Percentiles rank a stretch among this genome's conserved stretches.
Evolutionary conservation across 495 filamentous ascomycete genomes (phyloP).

Genomic region (Aspergillus wentii): DNA sequence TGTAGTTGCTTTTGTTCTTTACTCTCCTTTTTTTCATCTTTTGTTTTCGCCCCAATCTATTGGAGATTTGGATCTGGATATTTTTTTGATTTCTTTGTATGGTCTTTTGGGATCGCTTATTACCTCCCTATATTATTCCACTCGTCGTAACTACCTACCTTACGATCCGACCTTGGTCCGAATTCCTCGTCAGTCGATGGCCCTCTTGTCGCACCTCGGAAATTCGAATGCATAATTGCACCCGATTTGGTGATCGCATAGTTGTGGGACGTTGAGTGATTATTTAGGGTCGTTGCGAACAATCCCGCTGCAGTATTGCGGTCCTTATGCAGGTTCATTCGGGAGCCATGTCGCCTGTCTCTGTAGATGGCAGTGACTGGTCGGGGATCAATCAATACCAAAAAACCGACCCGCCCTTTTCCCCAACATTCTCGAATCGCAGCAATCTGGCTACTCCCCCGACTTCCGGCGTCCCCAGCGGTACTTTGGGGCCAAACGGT

Average conservation of each 20-base stretch:
- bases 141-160: too few relatives aligned
- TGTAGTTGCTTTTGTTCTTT: slow-evolving; percentile 3
- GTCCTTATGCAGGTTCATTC: slow-evolving; percentile 54
- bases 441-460: slow-evolving; percentile 67
- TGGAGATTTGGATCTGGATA: slow-evolving; percentile 5
- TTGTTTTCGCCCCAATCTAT: slow-evolving; percentile 2
- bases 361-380: slow-evolving; percentile 83
- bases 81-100: slow-evolving; percentile 5
- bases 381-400: slow-evolving; percentile 73
- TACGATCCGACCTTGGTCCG: too few relatives aligned
- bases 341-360: slow-evolving; percentile 78
- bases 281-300: too few relatives aligned
- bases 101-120: slow-evolving; percentile 4
- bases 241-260: too few relatives aligned
- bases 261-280: too few relatives aligned
- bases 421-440: slow-evolving; percentile 48
- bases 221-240: slow-evolving; percentile 15
- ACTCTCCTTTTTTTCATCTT: slow-evolving; percentile 1
- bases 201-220: slow-evolving; percentile 4
- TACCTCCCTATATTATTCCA: slow-evolving; percentile 3
- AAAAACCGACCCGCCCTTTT: slow-evolving; percentile 50
- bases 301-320: slow-evolving; percentile 1
- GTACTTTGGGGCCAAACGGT: slow-evolving; percentile 50
- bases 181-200: slow-evolving; percentile 5
- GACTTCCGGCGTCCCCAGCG: slow-evolving; percentile 58